Conservation (phyloP, 1,284 basidiomycete species). For the Ustilago esculenta region DNA sequence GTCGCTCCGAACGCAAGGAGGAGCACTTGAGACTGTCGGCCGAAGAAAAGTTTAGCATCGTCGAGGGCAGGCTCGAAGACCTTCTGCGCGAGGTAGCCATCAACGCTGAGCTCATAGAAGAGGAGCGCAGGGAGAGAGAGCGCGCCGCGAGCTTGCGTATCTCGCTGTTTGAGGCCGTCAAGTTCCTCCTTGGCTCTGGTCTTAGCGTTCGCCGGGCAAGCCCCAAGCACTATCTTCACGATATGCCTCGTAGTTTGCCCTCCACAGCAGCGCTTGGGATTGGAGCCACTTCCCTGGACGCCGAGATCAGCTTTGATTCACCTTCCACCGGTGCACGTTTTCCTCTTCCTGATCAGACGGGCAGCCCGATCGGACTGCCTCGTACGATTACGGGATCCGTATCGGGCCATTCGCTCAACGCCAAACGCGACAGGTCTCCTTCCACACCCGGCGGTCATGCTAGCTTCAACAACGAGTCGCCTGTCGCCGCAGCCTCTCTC, state of each 20-base stretch:
- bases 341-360: slow-evolving; percentile 2
- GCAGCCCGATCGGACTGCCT: slow-evolving; percentile 9
- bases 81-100: slow-evolving; percentile 61
- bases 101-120: slow-evolving; percentile 64
- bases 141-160: slow-evolving; percentile 42
- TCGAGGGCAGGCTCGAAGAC: slow-evolving; percentile 61
- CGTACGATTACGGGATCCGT: slow-evolving; percentile 4
- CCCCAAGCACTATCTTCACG: slow-evolving; percentile 43
- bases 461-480: slow-evolving; percentile 1
- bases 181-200: slow-evolving; percentile 52
- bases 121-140: slow-evolving; percentile 58
- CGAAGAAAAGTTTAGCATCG: slow-evolving; percentile 59
- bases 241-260: slow-evolving; percentile 43
- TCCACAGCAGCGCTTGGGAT: slow-evolving; percentile 45
- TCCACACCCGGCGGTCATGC: neutral
- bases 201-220: slow-evolving; percentile 25
- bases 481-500: neutral
- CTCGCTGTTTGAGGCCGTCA: slow-evolving; percentile 56
- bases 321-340: slow-evolving; percentile 4
- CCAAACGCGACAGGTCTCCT: slow-evolving; percentile 7
- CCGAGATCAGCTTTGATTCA: slow-evolving; percentile 6
- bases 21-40: slow-evolving; percentile 55
- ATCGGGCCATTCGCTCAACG: neutral
- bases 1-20: slow-evolving; percentile 61
- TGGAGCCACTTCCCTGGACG: slow-evolving; percentile 12